phyloP scores from a whole-genome alignment of 73 alveolate species.

The Stentor roeselii region DNA sequence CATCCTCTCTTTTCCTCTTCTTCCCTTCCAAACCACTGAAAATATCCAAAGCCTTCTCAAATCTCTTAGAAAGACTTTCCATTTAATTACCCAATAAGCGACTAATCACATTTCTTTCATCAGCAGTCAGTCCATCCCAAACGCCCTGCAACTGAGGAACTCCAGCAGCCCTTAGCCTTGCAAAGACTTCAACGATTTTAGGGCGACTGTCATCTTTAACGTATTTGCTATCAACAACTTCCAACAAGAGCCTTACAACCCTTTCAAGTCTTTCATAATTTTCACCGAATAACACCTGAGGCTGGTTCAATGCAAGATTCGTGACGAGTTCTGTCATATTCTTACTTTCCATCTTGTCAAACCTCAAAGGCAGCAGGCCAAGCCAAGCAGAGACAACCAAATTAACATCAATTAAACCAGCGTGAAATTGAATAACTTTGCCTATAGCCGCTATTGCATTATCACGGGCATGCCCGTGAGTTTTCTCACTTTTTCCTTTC shows the following conservation, averaged over 20 bases:
- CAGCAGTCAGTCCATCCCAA: conserved; percentile 4
- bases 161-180: not conserved
- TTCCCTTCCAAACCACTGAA: too few relatives aligned
- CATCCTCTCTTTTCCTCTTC: too few relatives aligned
- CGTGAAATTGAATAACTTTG: conserved; percentile 54
- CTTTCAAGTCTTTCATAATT: not conserved
- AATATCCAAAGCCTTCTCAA: too few relatives aligned
- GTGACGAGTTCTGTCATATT: conserved; percentile 46
- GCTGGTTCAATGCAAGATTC: conserved; percentile 15
- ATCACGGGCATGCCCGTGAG: conserved; percentile 76
- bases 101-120: not conserved
- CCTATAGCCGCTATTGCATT: conserved; percentile 84
- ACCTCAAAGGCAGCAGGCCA: conserved; percentile 51
- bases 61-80: too few relatives aligned
- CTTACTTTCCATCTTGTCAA: conserved; percentile 61
- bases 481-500: conserved; percentile 41
- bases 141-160: not conserved
- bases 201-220: not conserved
- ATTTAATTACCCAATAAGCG: too few relatives aligned
- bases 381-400: conserved; percentile 42
- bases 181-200: not conserved
- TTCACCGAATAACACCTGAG: not conserved
- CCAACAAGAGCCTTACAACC: conserved; percentile 2
- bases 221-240: conserved; percentile 21
- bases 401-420: not conserved